Evolutionary conservation across 495 filamentous ascomycete genomes (phyloP), one percentile per base, ranked within the genome.

Genomic region (Penicillium samsonianum): DNA sequence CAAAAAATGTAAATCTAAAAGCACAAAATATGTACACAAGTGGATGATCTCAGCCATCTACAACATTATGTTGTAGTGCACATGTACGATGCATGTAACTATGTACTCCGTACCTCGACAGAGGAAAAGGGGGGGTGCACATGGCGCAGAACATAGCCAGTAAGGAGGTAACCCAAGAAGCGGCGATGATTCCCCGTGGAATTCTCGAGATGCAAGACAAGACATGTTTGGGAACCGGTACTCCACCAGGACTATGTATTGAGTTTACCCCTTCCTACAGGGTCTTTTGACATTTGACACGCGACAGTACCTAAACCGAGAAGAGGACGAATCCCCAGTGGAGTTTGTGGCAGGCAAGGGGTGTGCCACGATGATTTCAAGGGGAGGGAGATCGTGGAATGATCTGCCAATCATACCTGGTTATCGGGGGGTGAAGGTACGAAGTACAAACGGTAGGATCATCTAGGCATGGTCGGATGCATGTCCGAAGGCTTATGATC

Each of bases 321-420:
- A 51, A 5, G 1, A 41, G 11, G 40, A 41, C 12, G 4, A 19
- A 31, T 17, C 26, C 26, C 23, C 8, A 30, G 26, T n/a, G 23
- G 28, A 9, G 45, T 31, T 47, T 30, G 11, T 48, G 7, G 35
- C 8, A 19, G 37, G 50, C 22, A 53, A 53, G 50, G 50, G 50
- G 17, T 43, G n/a, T 51, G 23, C 50, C 50, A 53, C 50, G 50
- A 50, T 37, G 12, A 33, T 14, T 33, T 3, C 30, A 8, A 37
- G 30, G 19, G 45, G 42, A 48, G 31, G 49, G 31, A 48, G 41
- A 57, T 57, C 55, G 59, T 60, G 58, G 62, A 67, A 67, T 67
- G 65, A 67, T 65, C 56, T 53, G 33, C 61, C 60, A 65, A 63
- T 65, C 48, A 53, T 31, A 16, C 16, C 35, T 38, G 23, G 19